Percentiles rank a stretch among this genome's conserved stretches.
phyloP scores from a whole-genome alignment of 2,329 filamentous ascomycete species.

The Huntiella moniliformis region DNA sequence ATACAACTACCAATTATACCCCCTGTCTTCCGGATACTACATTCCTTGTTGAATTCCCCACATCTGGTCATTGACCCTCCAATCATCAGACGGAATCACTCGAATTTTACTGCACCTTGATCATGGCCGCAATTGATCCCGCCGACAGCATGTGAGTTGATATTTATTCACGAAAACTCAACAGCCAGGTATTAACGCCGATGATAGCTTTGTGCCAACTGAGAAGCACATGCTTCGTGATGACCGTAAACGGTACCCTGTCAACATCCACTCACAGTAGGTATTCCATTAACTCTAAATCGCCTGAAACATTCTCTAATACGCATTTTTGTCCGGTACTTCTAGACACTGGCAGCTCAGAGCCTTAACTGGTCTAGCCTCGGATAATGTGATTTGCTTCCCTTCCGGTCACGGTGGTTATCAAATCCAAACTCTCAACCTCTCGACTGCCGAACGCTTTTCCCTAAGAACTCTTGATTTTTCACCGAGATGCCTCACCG shows the following conservation, averaged over 20 bases:
- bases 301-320: conserved; percentile 11
- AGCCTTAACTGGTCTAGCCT: conserved; percentile 69
- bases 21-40: conserved; percentile 1
- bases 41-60: not conserved
- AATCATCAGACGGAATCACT: no score
- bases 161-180: conserved; percentile 3
- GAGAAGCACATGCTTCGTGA: conserved; percentile 42
- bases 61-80: not conserved
- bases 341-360: conserved; percentile 70
- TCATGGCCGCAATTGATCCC: conserved; percentile 26
- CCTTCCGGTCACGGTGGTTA: conserved; percentile 52
- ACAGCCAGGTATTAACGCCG: conserved; percentile 29
- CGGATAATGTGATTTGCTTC: conserved; percentile 65
- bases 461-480: conserved; percentile 43
- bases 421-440: conserved; percentile 48
- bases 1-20: not conserved
- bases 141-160: conserved; percentile 9
- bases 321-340: not conserved
- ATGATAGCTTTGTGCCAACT: conserved; percentile 25
- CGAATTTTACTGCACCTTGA: not conserved
- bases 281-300: conserved; percentile 14
- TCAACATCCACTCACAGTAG: conserved; percentile 46
- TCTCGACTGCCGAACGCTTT: conserved; percentile 38
- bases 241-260: conserved; percentile 48
- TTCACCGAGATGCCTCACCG: conserved; percentile 70